A percentile compares a stretch with the other conserved stretches of the same genome.
Evolutionary conservation across 305 asterid genomes (phyloP).

Genomic region (Fraxinus sp.): DNA sequence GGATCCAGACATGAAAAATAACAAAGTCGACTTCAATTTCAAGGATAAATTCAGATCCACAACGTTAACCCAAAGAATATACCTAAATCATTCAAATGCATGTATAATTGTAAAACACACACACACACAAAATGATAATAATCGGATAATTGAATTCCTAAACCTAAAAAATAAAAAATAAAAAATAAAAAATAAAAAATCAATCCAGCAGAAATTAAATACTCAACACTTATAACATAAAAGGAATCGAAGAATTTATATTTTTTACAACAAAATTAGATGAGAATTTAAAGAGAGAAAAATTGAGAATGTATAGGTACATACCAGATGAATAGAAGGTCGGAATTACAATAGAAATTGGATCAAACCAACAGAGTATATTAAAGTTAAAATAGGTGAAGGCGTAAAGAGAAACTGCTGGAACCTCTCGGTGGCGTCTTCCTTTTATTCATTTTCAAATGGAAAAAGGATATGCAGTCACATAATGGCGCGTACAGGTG

Average conservation of each 20-base stretch:
- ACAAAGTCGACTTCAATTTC: background rate
- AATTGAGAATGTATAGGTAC: background rate
- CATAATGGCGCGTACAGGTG: background rate
- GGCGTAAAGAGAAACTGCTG: background rate
- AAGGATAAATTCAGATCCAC: background rate
- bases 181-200: background rate
- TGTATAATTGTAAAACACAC: background rate
- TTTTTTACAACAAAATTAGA: background rate
- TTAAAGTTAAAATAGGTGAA: background rate
- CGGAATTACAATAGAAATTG: background rate
- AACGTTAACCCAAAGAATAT: background rate
- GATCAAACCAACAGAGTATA: background rate
- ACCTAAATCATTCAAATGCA: background rate
- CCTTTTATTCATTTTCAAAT: background rate
- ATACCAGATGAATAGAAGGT: background rate
- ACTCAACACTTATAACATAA: background rate
- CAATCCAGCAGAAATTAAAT: background rate
- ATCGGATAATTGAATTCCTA: background rate
- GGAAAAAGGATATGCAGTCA: background rate
- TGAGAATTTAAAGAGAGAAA: background rate
- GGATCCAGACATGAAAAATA: background rate
- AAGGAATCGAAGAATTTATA: background rate
- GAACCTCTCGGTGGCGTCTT: background rate
- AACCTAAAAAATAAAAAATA: background rate
- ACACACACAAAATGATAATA: background rate